phyloP scores from a whole-genome alignment of 225 moss, liverwort and hornwort species.

The Pleurozium schreberi region DNA sequence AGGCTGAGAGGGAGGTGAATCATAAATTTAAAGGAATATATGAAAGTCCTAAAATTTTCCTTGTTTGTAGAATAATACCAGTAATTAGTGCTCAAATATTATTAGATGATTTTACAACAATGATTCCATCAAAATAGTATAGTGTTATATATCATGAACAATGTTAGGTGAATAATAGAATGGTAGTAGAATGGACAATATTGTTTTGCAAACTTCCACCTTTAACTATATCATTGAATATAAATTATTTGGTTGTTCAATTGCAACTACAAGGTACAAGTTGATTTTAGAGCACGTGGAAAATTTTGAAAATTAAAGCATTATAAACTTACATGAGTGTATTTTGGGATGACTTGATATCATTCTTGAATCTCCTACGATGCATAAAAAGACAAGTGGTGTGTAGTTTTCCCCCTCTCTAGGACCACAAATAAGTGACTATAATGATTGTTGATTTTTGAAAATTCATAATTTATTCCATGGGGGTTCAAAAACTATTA shows the following conservation, averaged over 20 bases:
- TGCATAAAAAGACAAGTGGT: no score
- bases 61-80: no score
- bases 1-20: no score
- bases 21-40: no score
- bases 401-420: not conserved
- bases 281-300: not conserved
- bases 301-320: no score
- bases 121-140: no score
- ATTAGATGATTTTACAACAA: no score
- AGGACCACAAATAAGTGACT: not conserved
- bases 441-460: not conserved
- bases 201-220: not conserved
- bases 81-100: no score
- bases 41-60: no score
- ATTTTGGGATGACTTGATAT: not conserved
- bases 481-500: not conserved
- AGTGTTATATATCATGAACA: no score
- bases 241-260: not conserved
- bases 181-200: no score
- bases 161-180: no score
- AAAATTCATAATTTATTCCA: not conserved
- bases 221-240: not conserved
- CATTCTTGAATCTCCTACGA: fast-evolving
- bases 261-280: not conserved
- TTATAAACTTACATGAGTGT: not conserved